phyloP scores from a whole-genome alignment of 2,329 filamentous ascomycete species.

The Meredithiella fracta region DNA sequence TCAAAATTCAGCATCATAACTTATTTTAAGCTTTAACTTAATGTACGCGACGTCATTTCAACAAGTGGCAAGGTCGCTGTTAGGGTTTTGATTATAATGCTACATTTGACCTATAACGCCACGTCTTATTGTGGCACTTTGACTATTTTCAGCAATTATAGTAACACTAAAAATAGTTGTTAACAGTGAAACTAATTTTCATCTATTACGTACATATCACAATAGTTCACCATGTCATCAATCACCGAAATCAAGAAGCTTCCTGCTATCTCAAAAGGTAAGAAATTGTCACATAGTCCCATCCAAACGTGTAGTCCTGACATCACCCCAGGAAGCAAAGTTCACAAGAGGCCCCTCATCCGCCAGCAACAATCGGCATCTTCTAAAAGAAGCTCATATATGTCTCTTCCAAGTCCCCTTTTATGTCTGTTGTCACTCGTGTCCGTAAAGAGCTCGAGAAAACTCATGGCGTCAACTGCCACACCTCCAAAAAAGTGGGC shows the following conservation, averaged over 20 bases:
- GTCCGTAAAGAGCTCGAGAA: slow-evolving; percentile 45
- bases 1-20: background rate
- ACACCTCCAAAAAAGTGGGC: slow-evolving; percentile 23
- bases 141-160: slow-evolving; percentile 3
- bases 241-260: slow-evolving; percentile 21
- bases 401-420: slow-evolving; percentile 46
- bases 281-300: background rate
- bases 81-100: slow-evolving; percentile 2
- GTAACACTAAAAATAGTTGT: background rate
- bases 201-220: background rate
- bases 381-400: slow-evolving; percentile 39
- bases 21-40: too few relatives aligned
- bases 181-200: background rate
- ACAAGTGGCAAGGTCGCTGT: background rate
- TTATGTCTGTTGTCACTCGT: slow-evolving; percentile 51
- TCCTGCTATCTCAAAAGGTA: slow-evolving; percentile 22
- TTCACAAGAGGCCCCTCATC: slow-evolving; percentile 33
- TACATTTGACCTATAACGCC: slow-evolving; percentile 1
- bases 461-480: slow-evolving; percentile 21
- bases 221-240: slow-evolving; percentile 3
- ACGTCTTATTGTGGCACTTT: background rate
- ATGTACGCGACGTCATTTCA: too few relatives aligned
- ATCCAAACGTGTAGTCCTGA: background rate
- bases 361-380: slow-evolving; percentile 27
- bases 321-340: slow-evolving; percentile 25